A percentile compares a stretch with the other conserved stretches of the same genome.
These are phyloP conservation scores for Suhomyces anneliseae DNA, from an alignment of 1,139 yeast species.

Conservation along the genomic window DNA sequence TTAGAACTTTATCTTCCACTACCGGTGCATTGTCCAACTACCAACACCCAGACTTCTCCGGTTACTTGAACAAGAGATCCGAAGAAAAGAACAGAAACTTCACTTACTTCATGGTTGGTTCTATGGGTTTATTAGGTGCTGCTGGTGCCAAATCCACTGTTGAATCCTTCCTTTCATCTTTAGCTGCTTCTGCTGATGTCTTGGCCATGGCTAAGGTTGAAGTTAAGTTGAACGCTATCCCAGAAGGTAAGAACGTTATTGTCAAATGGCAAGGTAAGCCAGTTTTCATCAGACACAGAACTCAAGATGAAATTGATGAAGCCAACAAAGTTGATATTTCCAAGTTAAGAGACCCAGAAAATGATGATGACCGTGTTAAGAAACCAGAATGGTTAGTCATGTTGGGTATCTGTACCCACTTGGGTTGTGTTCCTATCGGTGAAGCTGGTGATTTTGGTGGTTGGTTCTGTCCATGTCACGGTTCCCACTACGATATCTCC, in stretches of 20 bases:
- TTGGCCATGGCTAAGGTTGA: slow-evolving; percentile 99
- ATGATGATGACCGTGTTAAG: slow-evolving; percentile 90
- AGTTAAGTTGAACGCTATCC: slow-evolving; percentile 90
- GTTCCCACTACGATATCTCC: slow-evolving; percentile 99
- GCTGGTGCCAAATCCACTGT: slow-evolving; percentile 99
- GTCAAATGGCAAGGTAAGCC: slow-evolving; percentile 99
- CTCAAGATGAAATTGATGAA: slow-evolving; percentile 88
- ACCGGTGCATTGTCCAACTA: slow-evolving; percentile 67
- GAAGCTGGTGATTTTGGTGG: slow-evolving; percentile 99
- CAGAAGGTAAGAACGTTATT: slow-evolving; percentile 96
- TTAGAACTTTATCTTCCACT: slow-evolving; percentile 41
- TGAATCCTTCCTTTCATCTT: slow-evolving; percentile 86
- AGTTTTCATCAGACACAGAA: slow-evolving; percentile 98
- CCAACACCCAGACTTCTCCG: slow-evolving; percentile 90
- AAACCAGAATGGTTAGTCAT: slow-evolving; percentile 98
- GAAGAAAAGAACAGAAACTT: slow-evolving; percentile 77
- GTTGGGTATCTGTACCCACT: slow-evolving; percentile 99
- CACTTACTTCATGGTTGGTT: slow-evolving; percentile 97
- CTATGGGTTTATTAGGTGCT: slow-evolving; percentile 89
- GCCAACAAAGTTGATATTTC: slow-evolving; percentile 80
- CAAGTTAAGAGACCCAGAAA: slow-evolving; percentile 88
- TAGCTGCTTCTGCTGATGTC: slow-evolving; percentile 99
- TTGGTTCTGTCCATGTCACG: slow-evolving; percentile 99
- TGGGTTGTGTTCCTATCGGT: slow-evolving; percentile 99
- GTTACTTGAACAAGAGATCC: slow-evolving; percentile 74